These are phyloP conservation scores for Paracorniculantispora psalliotae DNA, from an alignment of 2,329 filamentous ascomycete species.

Conservation along the genomic window DNA sequence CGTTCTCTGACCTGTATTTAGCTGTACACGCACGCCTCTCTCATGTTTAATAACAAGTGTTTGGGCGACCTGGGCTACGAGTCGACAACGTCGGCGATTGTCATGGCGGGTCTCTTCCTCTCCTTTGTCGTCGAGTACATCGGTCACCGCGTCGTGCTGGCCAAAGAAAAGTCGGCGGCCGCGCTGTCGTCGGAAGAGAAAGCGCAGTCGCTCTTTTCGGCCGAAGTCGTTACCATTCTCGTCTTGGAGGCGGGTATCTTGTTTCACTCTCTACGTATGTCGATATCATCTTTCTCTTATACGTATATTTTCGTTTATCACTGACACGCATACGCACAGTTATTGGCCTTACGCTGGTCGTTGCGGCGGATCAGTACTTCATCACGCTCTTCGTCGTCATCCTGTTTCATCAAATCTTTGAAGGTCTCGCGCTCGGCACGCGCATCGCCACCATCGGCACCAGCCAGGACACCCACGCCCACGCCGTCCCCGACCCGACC, in stretches of 20 bases:
- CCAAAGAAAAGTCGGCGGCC: conserved; percentile 27
- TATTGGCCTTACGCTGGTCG: conserved; percentile 60
- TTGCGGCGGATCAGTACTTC: conserved; percentile 52
- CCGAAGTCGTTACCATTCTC: conserved; percentile 55
- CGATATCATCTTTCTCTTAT: background rate
- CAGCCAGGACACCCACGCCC: conserved; percentile 13
- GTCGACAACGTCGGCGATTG: conserved; percentile 61
- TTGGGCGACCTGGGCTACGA: conserved; percentile 63
- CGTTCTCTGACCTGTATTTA: conserved; percentile 25
- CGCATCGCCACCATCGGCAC: conserved; percentile 59
- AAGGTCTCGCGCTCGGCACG: conserved; percentile 68
- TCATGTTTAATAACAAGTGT: conserved; percentile 70
- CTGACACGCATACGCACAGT: conserved; percentile 37
- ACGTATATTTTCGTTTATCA: background rate
- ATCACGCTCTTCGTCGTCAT: conserved; percentile 61
- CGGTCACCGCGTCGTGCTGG: conserved; percentile 53
- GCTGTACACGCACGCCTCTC: conserved; percentile 66
- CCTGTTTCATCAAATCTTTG: conserved; percentile 74
- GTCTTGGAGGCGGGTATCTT: conserved; percentile 70
- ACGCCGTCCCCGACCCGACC: conserved; percentile 18
- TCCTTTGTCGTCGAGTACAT: conserved; percentile 68
- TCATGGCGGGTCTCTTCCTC: conserved; percentile 69
- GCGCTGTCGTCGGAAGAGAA: conserved; percentile 22
- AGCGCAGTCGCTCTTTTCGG: conserved; percentile 25
- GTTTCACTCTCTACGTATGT: conserved; percentile 65